A percentile compares a stretch with the other conserved stretches of the same genome.
phyloP scores from a whole-genome alignment of 2,329 filamentous ascomycete species.

The Mycocentrospora acerina region DNA sequence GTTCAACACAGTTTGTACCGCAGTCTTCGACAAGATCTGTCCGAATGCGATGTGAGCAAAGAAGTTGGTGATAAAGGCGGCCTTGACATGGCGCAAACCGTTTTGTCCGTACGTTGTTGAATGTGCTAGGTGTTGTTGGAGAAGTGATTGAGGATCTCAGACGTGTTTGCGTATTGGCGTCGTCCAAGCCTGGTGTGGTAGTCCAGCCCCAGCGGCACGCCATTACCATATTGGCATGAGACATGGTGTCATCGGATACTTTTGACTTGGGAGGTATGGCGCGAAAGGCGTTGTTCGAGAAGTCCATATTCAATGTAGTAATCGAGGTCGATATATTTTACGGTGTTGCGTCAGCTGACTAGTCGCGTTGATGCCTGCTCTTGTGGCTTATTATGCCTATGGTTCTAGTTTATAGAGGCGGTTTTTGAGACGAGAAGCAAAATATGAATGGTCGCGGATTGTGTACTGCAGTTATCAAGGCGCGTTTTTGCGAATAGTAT shows the following conservation, averaged over 20 bases:
- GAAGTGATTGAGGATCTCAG: constrained; percentile 6
- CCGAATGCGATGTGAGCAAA: constrained; percentile 38
- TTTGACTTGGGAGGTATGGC: constrained; percentile 11
- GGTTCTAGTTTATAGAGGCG: constrained; percentile 4
- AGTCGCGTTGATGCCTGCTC: constrained; percentile 26
- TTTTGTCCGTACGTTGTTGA: constrained; percentile 27
- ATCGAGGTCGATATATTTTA: constrained; percentile 1
- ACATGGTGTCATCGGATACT: constrained; percentile 36
- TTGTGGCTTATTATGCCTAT: constrained; percentile 1
- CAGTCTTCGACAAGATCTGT: constrained; percentile 41
- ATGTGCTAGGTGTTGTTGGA: constrained; percentile 10
- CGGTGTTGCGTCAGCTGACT: constrained; percentile 26
- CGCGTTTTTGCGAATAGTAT: constrained; percentile 23
- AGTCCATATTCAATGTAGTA: constrained; percentile 25
- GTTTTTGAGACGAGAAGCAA: constrained; percentile 2
- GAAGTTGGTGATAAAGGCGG: constrained; percentile 39
- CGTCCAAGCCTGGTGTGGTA: constrained; percentile 22
- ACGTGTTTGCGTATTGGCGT: constrained; percentile 10
- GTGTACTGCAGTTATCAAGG: constrained; percentile 15
- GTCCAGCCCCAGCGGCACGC: constrained; percentile 39
- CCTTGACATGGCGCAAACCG: constrained; percentile 38
- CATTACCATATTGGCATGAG: constrained; percentile 35
- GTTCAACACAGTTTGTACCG: constrained; percentile 37
- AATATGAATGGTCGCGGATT: constrained; percentile 9
- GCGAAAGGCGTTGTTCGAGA: constrained; percentile 32